These are phyloP conservation scores for Umbelopsis vinacea DNA, from an alignment of 192 early-diverging fungal genomes.

Conservation along the genomic window DNA sequence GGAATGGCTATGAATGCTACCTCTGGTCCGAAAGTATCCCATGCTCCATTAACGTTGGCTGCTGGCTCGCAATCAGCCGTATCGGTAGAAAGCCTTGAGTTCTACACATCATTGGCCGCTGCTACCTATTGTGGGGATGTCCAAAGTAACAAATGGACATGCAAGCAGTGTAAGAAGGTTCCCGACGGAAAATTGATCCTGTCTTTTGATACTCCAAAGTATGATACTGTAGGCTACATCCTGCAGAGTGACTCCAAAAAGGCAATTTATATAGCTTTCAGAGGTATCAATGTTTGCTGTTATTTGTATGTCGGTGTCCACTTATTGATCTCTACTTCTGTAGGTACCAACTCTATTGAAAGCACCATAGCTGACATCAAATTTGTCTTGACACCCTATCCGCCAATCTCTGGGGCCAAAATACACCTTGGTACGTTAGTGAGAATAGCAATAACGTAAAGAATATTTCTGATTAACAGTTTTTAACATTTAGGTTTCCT, in stretches of 20 bases:
- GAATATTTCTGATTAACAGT: background rate
- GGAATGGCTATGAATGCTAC: conserved; percentile 7
- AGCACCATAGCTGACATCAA: conserved; percentile 19
- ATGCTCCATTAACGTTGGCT: background rate
- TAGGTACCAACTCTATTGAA: conserved; percentile 16
- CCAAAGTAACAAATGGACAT: conserved; percentile 1
- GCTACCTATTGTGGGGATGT: conserved; percentile 32
- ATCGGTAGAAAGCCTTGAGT: conserved; percentile 4
- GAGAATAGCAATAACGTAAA: background rate
- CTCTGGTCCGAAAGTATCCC: background rate
- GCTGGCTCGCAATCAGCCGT: background rate
- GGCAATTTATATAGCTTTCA: conserved; percentile 27
- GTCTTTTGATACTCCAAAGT: conserved; percentile 16
- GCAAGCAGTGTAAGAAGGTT: conserved; percentile 23
- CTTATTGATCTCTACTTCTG: background rate
- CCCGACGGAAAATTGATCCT: conserved; percentile 24
- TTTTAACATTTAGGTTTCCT: conserved; percentile 20
- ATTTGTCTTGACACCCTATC: conserved; percentile 23
- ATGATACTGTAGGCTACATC: conserved; percentile 30
- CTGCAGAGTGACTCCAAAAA: conserved; percentile 21
- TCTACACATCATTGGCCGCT: conserved; percentile 24
- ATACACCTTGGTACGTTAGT: conserved; percentile 28
- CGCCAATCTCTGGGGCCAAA: conserved; percentile 23
- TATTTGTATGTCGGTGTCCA: background rate
- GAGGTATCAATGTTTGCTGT: conserved; percentile 4